phyloP scores from a whole-genome alignment of 225 moss, liverwort and hornwort species.

The Pseudisothecium myosuroides region DNA sequence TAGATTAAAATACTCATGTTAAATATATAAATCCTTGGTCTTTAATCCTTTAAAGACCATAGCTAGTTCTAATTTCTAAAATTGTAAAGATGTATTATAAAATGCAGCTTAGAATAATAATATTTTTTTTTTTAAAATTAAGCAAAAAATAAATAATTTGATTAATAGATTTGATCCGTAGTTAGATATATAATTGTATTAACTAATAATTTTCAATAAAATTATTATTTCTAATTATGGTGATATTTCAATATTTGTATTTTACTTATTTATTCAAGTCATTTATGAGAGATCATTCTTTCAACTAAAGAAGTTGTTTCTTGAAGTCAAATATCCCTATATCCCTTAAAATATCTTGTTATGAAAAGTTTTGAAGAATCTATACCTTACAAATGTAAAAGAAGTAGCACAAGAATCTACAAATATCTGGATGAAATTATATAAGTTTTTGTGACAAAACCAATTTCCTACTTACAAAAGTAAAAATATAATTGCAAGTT shows the following conservation, averaged over 20 bases:
- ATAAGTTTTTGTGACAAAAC: rapidly evolving
- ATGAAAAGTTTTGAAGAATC: rapidly evolving
- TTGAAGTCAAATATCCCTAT: not conserved
- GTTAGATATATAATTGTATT: no score
- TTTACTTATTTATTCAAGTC: not conserved
- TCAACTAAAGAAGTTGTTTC: no score
- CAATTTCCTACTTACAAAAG: no score
- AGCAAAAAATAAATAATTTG: no score
- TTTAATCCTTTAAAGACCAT: not conserved
- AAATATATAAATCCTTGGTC: not conserved
- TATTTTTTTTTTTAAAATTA: no score
- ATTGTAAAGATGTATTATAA: not conserved
- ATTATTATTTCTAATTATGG: not conserved
- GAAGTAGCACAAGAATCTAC: not conserved
- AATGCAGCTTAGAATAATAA: no score
- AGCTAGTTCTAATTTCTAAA: not conserved
- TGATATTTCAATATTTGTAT: not conserved
- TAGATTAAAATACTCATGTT: not conserved
- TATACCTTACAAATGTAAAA: not conserved
- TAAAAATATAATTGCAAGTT: no score
- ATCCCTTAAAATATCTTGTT: not conserved
- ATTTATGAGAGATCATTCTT: not conserved
- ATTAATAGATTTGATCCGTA: no score
- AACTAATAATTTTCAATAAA: not conserved
- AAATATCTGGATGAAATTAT: not conserved